Conservation (phyloP, 2,329 filamentous ascomycete genomes). For the Fusarium secorum region DNA sequence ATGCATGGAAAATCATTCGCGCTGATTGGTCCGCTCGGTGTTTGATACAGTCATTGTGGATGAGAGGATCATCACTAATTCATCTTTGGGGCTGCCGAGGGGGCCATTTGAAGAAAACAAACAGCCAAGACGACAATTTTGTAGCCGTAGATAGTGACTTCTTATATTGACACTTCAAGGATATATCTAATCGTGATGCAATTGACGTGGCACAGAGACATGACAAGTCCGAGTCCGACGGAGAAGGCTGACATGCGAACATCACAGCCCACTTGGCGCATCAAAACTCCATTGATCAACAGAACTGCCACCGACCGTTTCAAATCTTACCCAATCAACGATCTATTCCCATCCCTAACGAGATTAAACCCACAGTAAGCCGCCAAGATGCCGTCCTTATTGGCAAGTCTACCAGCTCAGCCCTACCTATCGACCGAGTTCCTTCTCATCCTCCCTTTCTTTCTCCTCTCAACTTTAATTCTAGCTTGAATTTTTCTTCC, state of each 20-base stretch:
- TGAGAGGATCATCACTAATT: not conserved
- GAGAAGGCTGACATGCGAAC: not conserved
- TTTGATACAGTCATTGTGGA: not conserved
- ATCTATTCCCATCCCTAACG: not conserved
- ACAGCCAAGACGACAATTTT: fast-evolving
- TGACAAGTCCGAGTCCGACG: not conserved
- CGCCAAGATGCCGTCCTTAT: not conserved
- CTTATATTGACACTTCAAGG: fast-evolving
- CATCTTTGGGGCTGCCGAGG: not conserved
- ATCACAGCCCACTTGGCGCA: not conserved
- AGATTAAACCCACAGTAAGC: constrained; percentile 2
- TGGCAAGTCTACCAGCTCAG: not conserved
- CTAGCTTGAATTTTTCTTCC: fast-evolving
- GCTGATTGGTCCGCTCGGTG: not conserved
- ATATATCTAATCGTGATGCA: fast-evolving
- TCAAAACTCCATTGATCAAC: not conserved
- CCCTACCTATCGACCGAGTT: constrained; percentile 2
- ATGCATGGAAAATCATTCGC: not conserved
- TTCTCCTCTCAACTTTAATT: not conserved
- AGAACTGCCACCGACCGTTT: not conserved
- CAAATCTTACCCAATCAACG: not conserved
- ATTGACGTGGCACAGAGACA: fast-evolving
- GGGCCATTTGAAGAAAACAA: not conserved
- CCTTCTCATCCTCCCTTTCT: not conserved
- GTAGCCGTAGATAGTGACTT: fast-evolving